These are phyloP conservation scores for Zygoascus biomembranicola DNA, from an alignment of 805 yeast species.

Conservation along the genomic window DNA sequence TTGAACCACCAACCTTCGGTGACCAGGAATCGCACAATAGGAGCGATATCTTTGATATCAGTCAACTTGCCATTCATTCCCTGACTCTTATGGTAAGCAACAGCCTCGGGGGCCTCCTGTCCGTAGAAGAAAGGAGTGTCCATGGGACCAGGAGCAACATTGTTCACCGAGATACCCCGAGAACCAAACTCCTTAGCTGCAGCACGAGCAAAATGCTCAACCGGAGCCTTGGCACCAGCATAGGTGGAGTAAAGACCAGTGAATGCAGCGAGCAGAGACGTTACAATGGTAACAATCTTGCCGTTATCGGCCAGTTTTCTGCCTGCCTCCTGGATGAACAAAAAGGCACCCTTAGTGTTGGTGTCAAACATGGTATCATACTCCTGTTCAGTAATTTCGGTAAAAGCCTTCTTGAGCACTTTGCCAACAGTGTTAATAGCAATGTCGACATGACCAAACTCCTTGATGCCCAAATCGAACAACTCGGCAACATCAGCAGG, in stretches of 20 bases:
- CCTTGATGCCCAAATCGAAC: conserved; percentile 37
- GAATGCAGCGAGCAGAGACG: conserved; percentile 60
- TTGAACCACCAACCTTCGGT: conserved; percentile 64
- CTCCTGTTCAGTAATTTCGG: conserved; percentile 45
- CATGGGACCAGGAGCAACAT: conserved; percentile 71
- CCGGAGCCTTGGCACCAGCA: conserved; percentile 72
- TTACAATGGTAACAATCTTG: conserved; percentile 47
- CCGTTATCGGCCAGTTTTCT: conserved; percentile 44
- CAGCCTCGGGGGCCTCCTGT: conserved; percentile 46
- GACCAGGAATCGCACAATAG: conserved; percentile 50
- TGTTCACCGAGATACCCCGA: conserved; percentile 59
- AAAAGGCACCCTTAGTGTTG: conserved; percentile 54
- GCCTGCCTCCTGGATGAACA: conserved; percentile 51
- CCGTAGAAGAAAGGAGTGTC: conserved; percentile 62
- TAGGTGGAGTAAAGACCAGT: conserved; percentile 56
- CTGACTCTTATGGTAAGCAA: conserved; percentile 48
- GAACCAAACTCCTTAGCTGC: conserved; percentile 69
- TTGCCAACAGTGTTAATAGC: conserved; percentile 64
- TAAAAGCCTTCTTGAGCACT: conserved; percentile 54
- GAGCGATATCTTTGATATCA: conserved; percentile 52
- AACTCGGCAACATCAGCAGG: conserved; percentile 37
- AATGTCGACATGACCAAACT: conserved; percentile 46
- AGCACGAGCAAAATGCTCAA: conserved; percentile 59
- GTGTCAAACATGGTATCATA: conserved; percentile 44
- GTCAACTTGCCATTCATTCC: conserved; percentile 46